These are phyloP conservation scores for Neltuma alba DNA, from an alignment of 306 rosid genomes.

Conservation along the genomic window DNA sequence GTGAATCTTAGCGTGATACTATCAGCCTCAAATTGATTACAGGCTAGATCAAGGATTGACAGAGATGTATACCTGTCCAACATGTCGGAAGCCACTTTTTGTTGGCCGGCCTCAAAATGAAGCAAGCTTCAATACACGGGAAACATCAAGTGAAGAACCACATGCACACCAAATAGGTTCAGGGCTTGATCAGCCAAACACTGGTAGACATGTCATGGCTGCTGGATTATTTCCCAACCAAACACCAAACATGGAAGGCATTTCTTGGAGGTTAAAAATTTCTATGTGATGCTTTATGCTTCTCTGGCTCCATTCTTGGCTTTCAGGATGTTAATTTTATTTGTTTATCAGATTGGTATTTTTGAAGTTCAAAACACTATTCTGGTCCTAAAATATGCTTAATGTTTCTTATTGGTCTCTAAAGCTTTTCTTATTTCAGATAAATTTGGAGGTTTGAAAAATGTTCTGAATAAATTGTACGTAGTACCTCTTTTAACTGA, in stretches of 20 bases:
- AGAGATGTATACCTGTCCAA: conserved; percentile 90
- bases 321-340: background rate
- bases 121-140: conserved; percentile 50
- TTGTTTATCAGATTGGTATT: conserved; percentile 7
- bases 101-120: conserved; percentile 63
- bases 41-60: conserved; percentile 99
- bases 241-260: conserved; percentile 66
- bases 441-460: background rate
- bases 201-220: conserved; percentile 65
- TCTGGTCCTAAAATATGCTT: background rate
- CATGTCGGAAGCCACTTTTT: conserved; percentile 98
- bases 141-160: conserved; percentile 75
- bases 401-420: background rate
- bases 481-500: background rate
- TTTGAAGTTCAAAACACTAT: background rate
- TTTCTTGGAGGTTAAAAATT: conserved; percentile 84
- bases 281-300: conserved; percentile 27
- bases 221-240: conserved; percentile 78
- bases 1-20: conserved; percentile 30
- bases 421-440: background rate
- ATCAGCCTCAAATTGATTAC: conserved; percentile 40
- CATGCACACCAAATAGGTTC: conserved; percentile 87
- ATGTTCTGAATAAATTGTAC: background rate
- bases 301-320: conserved; percentile 30
- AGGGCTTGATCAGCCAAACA: conserved; percentile 66